A percentile compares a stretch with the other conserved stretches of the same genome.
Evolutionary conservation across 139 green algal species (phyloP).

Genomic region (Chlamydomonas incerta): DNA sequence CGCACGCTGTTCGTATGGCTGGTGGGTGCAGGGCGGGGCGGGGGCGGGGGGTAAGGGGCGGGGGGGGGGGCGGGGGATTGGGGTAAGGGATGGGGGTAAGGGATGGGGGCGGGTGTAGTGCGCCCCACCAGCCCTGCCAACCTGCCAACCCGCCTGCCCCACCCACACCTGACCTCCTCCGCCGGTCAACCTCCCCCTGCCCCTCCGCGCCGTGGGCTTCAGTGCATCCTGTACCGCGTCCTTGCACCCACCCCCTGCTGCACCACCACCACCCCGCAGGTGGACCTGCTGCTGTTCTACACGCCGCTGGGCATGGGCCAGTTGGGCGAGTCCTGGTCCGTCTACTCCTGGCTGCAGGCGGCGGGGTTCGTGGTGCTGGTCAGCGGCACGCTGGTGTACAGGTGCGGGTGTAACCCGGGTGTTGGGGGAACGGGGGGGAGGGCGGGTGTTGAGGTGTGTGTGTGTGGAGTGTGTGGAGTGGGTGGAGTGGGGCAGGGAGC

Average conservation of each 20-base stretch:
- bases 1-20: constrained; percentile 84
- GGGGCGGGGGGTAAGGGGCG: not conserved
- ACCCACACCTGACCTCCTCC: no score
- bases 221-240: not conserved
- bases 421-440: no score
- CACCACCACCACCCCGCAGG: constrained; percentile 1
- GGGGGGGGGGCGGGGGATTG: no score
- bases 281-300: constrained; percentile 76
- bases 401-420: no score
- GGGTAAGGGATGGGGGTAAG: no score
- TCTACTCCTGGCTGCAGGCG: constrained; percentile 70
- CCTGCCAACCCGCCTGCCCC: no score
- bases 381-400: constrained; percentile 66
- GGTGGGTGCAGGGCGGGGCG: constrained; percentile 46
- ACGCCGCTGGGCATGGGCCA: constrained; percentile 51
- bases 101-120: no score
- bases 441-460: no score
- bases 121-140: no score
- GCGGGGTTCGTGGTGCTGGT: constrained; percentile 69
- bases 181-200: no score
- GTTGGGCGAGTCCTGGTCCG: constrained; percentile 71
- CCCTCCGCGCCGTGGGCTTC: no score
- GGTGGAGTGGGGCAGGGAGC: not conserved
- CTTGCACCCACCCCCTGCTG: not conserved
- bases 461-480: no score